Conservation (phyloP, 148 eudicot genomes). For the Rhododendron ferrugineum region DNA sequence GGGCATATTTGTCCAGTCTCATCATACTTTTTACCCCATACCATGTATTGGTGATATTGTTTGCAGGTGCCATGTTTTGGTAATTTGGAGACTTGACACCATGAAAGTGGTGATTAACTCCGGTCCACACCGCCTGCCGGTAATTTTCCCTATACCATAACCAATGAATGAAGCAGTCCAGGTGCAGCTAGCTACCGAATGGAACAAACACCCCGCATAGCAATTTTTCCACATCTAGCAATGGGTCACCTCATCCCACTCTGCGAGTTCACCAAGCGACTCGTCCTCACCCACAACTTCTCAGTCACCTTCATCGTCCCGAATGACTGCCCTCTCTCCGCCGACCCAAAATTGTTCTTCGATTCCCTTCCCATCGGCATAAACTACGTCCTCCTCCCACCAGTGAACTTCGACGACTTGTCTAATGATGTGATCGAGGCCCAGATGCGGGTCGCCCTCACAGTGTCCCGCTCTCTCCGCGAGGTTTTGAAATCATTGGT, state of each 20-base stretch:
- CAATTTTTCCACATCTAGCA: constrained; percentile 44
- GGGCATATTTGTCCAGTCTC: too few species aligned
- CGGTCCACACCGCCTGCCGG: too few species aligned
- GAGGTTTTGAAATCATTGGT: not conserved
- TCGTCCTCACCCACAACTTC: constrained; percentile 30
- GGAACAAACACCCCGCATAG: constrained; percentile 26
- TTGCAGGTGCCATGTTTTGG: too few species aligned
- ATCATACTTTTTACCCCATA: too few species aligned
- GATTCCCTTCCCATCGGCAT: constrained; percentile 25
- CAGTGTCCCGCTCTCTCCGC: constrained; percentile 18
- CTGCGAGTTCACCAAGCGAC: constrained; percentile 43
- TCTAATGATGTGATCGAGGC: not conserved
- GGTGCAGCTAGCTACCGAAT: not conserved
- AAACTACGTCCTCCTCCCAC: constrained; percentile 29
- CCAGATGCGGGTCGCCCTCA: constrained; percentile 23
- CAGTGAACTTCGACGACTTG: constrained; percentile 17
- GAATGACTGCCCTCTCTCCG: constrained; percentile 16
- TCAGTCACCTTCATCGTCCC: constrained; percentile 35
- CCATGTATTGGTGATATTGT: too few species aligned
- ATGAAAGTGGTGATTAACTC: too few species aligned
- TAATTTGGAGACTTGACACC: too few species aligned
- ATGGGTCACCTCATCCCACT: constrained; percentile 67
- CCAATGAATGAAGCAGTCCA: too few species aligned
- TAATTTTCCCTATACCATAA: too few species aligned
- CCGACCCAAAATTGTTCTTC: constrained; percentile 25